Evolutionary conservation across 192 early-diverging fungal species (phyloP).

Genomic region (Paraglomus occultum): DNA sequence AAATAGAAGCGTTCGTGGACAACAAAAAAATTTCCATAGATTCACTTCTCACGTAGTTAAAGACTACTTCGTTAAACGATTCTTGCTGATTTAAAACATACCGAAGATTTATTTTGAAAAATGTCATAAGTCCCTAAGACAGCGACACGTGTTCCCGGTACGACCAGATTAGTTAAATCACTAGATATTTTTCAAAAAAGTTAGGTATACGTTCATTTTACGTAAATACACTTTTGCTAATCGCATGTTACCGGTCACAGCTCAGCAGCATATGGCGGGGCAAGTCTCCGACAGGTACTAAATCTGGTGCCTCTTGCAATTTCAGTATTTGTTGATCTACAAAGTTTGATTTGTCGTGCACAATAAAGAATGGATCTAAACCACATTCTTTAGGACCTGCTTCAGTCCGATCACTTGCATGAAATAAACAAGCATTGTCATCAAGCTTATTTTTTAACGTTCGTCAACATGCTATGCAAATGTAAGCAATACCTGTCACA

Average conservation of each 20-base stretch:
- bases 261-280: constrained; percentile 92
- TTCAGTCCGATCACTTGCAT: constrained; percentile 31
- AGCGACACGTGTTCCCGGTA: constrained; percentile 89
- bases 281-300: constrained; percentile 97
- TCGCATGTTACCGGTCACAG: constrained; percentile 83
- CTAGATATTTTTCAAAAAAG: no score
- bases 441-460: not conserved
- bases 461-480: constrained; percentile 11
- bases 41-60: not conserved
- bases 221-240: no score
- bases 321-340: constrained; percentile 97
- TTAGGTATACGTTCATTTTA: no score
- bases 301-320: constrained; percentile 95
- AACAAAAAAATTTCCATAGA: not conserved
- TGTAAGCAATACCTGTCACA: constrained; percentile 94
- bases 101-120: constrained; percentile 68
- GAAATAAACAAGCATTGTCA: not conserved
- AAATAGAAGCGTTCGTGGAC: no score
- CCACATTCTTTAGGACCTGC: constrained; percentile 60
- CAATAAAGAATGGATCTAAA: constrained; percentile 90
- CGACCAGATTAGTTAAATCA: constrained; percentile 83
- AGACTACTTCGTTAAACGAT: not conserved
- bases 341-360: constrained; percentile 94
- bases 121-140: constrained; percentile 96
- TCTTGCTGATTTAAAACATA: no score